Evolutionary conservation across 805 yeast species (phyloP), one percentile per base, ranked within the genome.

Genomic region (Suhomyces sp.): DNA sequence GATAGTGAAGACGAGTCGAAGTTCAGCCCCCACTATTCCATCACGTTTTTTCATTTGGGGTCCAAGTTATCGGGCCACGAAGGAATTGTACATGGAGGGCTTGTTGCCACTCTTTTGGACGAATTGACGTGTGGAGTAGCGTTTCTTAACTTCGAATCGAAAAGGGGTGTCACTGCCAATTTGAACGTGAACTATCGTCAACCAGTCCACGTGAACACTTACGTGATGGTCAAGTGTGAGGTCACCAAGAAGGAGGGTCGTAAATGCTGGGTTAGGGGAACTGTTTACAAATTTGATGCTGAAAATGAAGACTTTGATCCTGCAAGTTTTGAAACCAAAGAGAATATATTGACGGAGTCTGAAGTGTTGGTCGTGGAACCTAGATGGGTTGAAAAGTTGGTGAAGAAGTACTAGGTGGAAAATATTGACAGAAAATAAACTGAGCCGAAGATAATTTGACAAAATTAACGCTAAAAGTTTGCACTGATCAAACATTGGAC

Each of bases 331-430:
- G 64, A 60, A 26, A 19, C 37, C 6, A 31, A 34, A 10, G 50
- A 47, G 10, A 51, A 58, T 37, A 38, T 62, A 30, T 53, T 65
- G 28, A 51, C 65, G 11, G 65, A 57, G 22, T 56, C 70, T 43
- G 70, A 64, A 42, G 60, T 64, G 25, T 56, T 68, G 31, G 68
- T 65, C 5, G 55, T 68, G 21, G 72, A 67, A 39, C 73, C 72
- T 2, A 56, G 42, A 43, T 65, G 70, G 69, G 68, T 62, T 3
- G 43, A 53, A 7, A 54, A 63, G 21, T 50, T 64, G 35, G 17
- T 21, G 13, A 31, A 15, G 24, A 15, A 20, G n/a, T 20, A 29
- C 7, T 20, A 20, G 23, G n/a, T n/a, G n/a, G n/a, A n/a, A n/a
- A n/a, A n/a, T n/a, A n/a, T n/a, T n/a, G n/a, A n/a, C n/a, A n/a